Percentiles rank a stretch among this genome's conserved stretches.
Conservation (phyloP, 192 early-diverging fungal genomes). For the Coemansia guatemalensis region DNA sequence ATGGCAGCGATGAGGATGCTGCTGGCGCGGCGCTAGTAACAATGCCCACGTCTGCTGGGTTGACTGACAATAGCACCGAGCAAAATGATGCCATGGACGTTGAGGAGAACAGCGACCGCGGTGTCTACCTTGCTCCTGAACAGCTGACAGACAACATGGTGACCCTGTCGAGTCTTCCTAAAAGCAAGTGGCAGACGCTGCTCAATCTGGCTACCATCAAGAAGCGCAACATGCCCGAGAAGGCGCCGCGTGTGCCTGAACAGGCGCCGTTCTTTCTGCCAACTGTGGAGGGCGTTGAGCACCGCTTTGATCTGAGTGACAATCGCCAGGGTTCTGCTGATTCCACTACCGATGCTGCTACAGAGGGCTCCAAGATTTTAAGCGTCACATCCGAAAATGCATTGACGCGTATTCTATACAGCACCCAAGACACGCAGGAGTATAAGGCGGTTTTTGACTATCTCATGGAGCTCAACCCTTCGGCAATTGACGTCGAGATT, state of each 20-base stretch:
- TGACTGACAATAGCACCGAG: constrained; percentile 54
- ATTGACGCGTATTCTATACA: constrained; percentile 14
- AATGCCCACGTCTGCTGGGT: constrained; percentile 62
- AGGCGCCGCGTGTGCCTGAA: constrained; percentile 87
- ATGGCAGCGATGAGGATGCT: constrained; percentile 20
- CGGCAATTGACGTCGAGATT: constrained; percentile 83
- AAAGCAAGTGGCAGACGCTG: constrained; percentile 89
- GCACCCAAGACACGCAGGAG: constrained; percentile 58
- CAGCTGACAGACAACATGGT: constrained; percentile 83
- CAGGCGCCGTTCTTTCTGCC: constrained; percentile 94
- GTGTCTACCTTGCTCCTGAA: constrained; percentile 50
- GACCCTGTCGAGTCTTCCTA: constrained; percentile 76
- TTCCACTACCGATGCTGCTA: constrained; percentile 39
- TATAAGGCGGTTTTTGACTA: constrained; percentile 66
- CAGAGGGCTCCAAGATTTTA: constrained; percentile 23
- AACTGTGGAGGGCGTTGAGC: constrained; percentile 68
- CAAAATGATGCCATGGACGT: not conserved
- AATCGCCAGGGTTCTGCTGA: constrained; percentile 16
- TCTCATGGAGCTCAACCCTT: constrained; percentile 75
- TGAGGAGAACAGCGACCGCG: not conserved
- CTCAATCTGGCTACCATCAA: constrained; percentile 89
- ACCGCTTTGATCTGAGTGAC: constrained; percentile 61
- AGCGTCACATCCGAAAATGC: constrained; percentile 8
- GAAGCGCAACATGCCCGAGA: constrained; percentile 87
- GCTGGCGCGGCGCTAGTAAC: constrained; percentile 42